A percentile compares a stretch with the other conserved stretches of the same genome.
phyloP scores from a whole-genome alignment of 139 green algal genomes.

The Desmodesmus armatus region DNA sequence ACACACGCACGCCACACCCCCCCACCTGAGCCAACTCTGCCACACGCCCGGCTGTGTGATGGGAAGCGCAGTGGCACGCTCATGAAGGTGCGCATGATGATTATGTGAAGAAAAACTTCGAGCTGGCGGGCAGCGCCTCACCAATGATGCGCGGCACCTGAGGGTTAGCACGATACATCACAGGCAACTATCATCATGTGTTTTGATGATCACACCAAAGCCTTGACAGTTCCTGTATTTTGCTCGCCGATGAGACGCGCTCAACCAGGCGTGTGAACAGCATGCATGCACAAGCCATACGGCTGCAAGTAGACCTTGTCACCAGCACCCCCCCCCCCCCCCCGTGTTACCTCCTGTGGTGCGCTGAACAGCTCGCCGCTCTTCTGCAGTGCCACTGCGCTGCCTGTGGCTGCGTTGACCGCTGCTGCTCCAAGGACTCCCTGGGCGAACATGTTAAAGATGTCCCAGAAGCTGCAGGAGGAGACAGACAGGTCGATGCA shows the following conservation, averaged over 20 bases:
- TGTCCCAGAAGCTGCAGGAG: slow-evolving; percentile 22
- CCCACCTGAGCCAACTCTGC: slow-evolving; percentile 44
- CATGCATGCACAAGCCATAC: not conserved
- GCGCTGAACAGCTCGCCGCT: not conserved
- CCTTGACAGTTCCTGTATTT: too few species aligned
- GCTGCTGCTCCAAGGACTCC: slow-evolving; percentile 15
- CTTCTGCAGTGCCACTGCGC: not conserved
- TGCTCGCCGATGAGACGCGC: too few species aligned
- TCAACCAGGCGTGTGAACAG: too few species aligned
- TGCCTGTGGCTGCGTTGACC: not conserved
- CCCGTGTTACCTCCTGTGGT: slow-evolving; percentile 10
- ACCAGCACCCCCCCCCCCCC: not conserved
- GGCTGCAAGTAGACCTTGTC: not conserved
- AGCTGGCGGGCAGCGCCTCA: slow-evolving; percentile 67
- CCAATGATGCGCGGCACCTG: slow-evolving; percentile 57
- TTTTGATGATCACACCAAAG: too few species aligned
- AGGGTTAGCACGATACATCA: too few species aligned
- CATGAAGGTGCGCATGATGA: slow-evolving; percentile 50
- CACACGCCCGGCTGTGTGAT: slow-evolving; percentile 47
- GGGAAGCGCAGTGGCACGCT: slow-evolving; percentile 40
- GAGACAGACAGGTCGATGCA: not conserved
- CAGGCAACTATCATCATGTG: too few species aligned
- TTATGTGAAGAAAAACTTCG: slow-evolving; percentile 89
- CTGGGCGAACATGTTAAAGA: slow-evolving; percentile 39
- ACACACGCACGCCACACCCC: not conserved